A percentile compares a stretch with the other conserved stretches of the same genome.
Conservation (phyloP, 2,329 filamentous ascomycete genomes). For the Epichloe baconii region DNA sequence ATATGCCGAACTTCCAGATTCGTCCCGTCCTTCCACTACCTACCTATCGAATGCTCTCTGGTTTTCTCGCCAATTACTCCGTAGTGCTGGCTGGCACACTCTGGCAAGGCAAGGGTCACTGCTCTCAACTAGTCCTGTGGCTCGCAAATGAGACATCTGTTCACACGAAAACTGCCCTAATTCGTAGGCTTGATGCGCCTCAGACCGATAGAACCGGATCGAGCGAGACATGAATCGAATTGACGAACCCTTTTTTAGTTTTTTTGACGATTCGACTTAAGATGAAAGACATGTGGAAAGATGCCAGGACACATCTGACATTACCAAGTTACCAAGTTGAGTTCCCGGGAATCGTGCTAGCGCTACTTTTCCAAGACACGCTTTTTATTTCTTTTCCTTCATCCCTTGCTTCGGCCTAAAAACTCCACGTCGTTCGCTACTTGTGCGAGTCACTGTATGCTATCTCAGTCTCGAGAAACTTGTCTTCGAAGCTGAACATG, state of each 20-base stretch:
- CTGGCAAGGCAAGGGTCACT: neutral
- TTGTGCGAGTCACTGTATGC: neutral
- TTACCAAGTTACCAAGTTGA: too few relatives aligned
- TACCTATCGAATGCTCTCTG: too few relatives aligned
- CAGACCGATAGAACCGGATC: neutral
- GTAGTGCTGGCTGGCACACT: too few relatives aligned
- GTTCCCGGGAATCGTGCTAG: too few relatives aligned
- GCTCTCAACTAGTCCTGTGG: neutral
- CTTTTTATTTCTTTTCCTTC: neutral
- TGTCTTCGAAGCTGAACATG: too few relatives aligned
- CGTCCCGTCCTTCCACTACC: too few relatives aligned
- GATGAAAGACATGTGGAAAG: neutral
- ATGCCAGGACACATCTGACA: neutral
- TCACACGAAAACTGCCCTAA: neutral
- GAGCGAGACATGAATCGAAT: slow-evolving; percentile 1
- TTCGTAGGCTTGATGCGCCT: neutral
- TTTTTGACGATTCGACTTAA: neutral
- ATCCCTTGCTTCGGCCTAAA: neutral
- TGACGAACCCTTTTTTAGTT: neutral
- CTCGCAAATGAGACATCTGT: neutral
- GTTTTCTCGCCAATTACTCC: too few relatives aligned
- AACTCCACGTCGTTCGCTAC: neutral
- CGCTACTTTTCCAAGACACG: neutral
- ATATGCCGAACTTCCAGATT: too few relatives aligned
- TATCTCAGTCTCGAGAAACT: too few relatives aligned